phyloP scores from a whole-genome alignment of 2,329 filamentous ascomycete species.

The Alternaria sp. region DNA sequence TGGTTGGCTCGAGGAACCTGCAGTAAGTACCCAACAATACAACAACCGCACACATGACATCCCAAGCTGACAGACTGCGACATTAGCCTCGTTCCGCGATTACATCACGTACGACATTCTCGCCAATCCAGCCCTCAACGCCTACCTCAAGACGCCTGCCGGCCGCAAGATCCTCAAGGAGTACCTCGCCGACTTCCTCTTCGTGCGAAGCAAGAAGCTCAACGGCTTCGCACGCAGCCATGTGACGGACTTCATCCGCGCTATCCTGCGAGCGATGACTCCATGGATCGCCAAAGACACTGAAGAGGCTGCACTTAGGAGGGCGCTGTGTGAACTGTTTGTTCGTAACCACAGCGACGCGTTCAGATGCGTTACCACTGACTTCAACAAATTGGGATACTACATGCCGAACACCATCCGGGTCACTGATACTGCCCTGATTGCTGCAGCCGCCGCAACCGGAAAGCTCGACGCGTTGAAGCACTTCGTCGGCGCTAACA shows the following conservation, averaged over 20 bases:
- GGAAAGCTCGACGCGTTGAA: background rate
- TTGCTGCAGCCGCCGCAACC: background rate
- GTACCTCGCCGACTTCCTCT: background rate
- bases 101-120: background rate
- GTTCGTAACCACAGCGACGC: background rate
- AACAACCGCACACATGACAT: background rate
- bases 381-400: background rate
- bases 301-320: background rate
- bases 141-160: background rate
- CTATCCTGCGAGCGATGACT: rapidly evolving
- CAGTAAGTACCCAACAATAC: background rate
- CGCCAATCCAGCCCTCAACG: background rate
- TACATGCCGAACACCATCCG: background rate
- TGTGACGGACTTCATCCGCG: background rate
- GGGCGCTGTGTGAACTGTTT: background rate
- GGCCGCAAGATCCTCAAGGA: background rate
- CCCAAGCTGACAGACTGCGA: background rate
- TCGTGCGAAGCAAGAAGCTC: background rate
- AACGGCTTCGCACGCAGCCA: background rate
- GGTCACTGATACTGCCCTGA: background rate
- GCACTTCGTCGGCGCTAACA: background rate
- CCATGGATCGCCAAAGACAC: background rate
- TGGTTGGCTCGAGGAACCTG: background rate
- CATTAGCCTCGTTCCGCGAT: background rate
- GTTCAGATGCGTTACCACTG: background rate